Evolutionary conservation across 2,329 filamentous ascomycete genomes (phyloP).

Genomic region (Aulographum hederae): DNA sequence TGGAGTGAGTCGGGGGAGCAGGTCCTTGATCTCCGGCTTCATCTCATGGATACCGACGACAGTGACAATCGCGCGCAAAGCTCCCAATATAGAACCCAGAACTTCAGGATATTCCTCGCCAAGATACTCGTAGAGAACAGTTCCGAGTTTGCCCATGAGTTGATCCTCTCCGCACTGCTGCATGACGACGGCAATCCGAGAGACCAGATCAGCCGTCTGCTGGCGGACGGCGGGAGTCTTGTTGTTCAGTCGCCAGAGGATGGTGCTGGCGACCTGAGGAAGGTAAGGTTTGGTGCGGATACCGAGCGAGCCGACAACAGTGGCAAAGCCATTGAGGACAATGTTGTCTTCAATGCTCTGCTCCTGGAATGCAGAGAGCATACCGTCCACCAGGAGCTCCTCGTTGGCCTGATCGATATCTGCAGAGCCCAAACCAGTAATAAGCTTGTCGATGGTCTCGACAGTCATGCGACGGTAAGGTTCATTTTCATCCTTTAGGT

Average conservation of each 20-base stretch:
- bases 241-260: conserved; percentile 93
- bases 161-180: conserved; percentile 95
- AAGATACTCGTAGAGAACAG: conserved; percentile 93
- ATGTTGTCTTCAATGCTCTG: conserved; percentile 92
- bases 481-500: conserved; percentile 95
- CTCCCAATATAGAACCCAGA: conserved; percentile 86
- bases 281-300: conserved; percentile 91
- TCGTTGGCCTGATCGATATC: conserved; percentile 87
- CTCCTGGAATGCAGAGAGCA: conserved; percentile 92
- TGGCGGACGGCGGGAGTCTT: conserved; percentile 93
- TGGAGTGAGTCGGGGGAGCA: conserved; percentile 87
- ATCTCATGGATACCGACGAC: conserved; percentile 96
- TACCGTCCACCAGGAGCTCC: conserved; percentile 85
- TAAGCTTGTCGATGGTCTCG: conserved; percentile 91
- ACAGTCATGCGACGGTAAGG: conserved; percentile 98
- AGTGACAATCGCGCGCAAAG: conserved; percentile 87
- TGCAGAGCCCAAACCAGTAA: conserved; percentile 80
- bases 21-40: conserved; percentile 93
- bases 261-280: conserved; percentile 90
- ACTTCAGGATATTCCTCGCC: conserved; percentile 98
- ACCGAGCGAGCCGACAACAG: conserved; percentile 87
- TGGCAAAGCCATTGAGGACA: conserved; percentile 94
- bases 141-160: conserved; percentile 83
- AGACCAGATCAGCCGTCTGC: conserved; percentile 91
- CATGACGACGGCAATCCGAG: conserved; percentile 96